Evolutionary conservation across 495 filamentous ascomycete genomes (phyloP), one percentile per base, ranked within the genome.

Genomic region (Chaetomium tenue): DNA sequence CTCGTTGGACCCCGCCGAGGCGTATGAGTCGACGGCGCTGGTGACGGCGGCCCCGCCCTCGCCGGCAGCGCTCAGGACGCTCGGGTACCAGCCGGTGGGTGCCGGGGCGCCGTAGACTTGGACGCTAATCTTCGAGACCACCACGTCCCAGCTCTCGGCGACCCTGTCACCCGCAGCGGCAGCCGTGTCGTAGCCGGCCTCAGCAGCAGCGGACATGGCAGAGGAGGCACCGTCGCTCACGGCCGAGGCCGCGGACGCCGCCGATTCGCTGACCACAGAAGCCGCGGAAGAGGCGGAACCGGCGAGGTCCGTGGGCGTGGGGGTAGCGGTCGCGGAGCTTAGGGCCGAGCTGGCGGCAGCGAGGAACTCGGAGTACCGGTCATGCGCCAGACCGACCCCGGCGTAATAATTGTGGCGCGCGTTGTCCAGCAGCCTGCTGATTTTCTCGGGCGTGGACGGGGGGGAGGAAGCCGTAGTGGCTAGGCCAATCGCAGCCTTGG

Each of bases 391-490:
- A 18, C 91, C 91, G 59, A 93, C 66, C 12, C 85, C 89, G 61
- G 91, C 87, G 67, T 92, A 92, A 72, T 92, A 94, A 66, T 87
- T 88, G 59, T 86, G 79, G 65, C 84, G 86, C 30, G 88, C 87
- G 48, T 84, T 76, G 61, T 86, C 83, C 22, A 85, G 78, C 11
- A 89, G 66, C 66, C 87, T 83, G 66, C 79, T 78, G 18, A 79
- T 77, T 50, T 79, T 73, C 48, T 80, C 72, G 48, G 74, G 74
- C 15, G 73, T 72, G 15, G 83, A 84, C 6, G 74, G 74, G 16
- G 72, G 72, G 13, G 83, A 84, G 5, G 84, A 82, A 5, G 87
- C 84, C 6, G 83, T 79, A 6, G 79, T 74, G 18, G 79, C 76
- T 37, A 75, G 72, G 9, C 84, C 79, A 26, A 87, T 74, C 44